phyloP scores from a whole-genome alignment of 2,329 filamentous ascomycete species.

The Talaromyces marneffei region DNA sequence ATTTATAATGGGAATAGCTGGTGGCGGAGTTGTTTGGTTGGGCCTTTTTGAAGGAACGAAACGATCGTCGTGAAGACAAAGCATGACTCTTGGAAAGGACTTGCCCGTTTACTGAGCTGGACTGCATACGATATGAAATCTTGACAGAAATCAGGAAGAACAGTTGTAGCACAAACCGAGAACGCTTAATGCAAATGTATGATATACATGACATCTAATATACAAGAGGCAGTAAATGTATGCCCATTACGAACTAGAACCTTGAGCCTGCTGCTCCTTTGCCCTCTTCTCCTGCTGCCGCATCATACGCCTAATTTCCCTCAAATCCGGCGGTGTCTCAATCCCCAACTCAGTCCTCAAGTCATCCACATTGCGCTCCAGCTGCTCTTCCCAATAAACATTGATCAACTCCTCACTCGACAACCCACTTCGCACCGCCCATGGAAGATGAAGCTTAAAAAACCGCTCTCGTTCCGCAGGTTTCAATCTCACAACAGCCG shows the following conservation, averaged over 20 bases:
- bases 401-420: conserved; percentile 78
- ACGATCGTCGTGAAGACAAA: background rate
- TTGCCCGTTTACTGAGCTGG: background rate
- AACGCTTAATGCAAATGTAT: conserved; percentile 9
- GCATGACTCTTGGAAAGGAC: background rate
- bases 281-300: conserved; percentile 57
- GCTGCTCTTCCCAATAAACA: conserved; percentile 94
- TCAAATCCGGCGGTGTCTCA: conserved; percentile 80
- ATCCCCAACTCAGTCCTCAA: conserved; percentile 72
- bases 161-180: background rate
- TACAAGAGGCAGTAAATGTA: conserved; percentile 1
- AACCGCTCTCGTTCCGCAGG: conserved; percentile 61
- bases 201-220: conserved; percentile 7
- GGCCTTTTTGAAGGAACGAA: background rate
- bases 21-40: too few species aligned
- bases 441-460: conserved; percentile 63
- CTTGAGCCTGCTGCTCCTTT: conserved; percentile 8
- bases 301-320: conserved; percentile 66
- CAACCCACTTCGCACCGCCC: conserved; percentile 81
- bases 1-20: conserved; percentile 27
- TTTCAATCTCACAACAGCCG: conserved; percentile 63
- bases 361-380: conserved; percentile 75
- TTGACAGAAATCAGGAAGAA: background rate
- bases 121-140: background rate
- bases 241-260: background rate